Evolutionary conservation across 2,329 filamentous ascomycete species (phyloP).

Genomic region (Colletotrichum falcatum): DNA sequence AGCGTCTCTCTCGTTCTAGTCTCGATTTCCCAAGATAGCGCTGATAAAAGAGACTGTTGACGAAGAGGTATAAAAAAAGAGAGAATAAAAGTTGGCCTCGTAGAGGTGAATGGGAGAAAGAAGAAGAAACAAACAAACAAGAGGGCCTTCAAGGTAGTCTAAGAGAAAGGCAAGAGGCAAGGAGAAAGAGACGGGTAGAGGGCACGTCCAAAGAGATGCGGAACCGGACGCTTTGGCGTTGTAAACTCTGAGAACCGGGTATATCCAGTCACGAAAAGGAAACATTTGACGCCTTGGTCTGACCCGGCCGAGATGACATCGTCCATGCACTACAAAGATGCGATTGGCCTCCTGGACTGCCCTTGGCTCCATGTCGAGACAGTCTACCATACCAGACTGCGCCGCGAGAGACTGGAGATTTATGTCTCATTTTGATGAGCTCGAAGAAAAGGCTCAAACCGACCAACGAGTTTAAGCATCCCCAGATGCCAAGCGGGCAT

Average conservation of each 20-base stretch:
- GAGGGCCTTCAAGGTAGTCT: background rate
- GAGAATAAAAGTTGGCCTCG: background rate
- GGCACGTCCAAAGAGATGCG: background rate
- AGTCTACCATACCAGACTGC: slow-evolving; percentile 4
- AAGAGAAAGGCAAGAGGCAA: background rate
- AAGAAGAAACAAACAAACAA: background rate
- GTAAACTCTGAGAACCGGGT: too few relatives aligned
- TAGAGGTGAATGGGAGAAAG: background rate
- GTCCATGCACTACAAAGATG: background rate
- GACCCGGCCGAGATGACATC: background rate
- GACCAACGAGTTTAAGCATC: background rate
- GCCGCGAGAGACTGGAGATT: slow-evolving; percentile 3
- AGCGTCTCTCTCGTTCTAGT: background rate
- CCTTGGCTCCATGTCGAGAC: slow-evolving; percentile 5
- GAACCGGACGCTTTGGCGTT: background rate
- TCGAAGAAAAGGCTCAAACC: background rate
- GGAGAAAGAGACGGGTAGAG: background rate
- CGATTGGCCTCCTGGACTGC: slow-evolving; percentile 5
- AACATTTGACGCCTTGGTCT: background rate
- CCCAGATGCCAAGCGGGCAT: background rate
- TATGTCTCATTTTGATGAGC: background rate
- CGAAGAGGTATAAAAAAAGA: background rate
- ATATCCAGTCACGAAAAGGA: background rate
- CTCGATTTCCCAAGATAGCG: too few relatives aligned
- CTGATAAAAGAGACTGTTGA: background rate